Evolutionary conservation across 805 yeast genomes (phyloP).

Genomic region (Candida peoriensis): DNA sequence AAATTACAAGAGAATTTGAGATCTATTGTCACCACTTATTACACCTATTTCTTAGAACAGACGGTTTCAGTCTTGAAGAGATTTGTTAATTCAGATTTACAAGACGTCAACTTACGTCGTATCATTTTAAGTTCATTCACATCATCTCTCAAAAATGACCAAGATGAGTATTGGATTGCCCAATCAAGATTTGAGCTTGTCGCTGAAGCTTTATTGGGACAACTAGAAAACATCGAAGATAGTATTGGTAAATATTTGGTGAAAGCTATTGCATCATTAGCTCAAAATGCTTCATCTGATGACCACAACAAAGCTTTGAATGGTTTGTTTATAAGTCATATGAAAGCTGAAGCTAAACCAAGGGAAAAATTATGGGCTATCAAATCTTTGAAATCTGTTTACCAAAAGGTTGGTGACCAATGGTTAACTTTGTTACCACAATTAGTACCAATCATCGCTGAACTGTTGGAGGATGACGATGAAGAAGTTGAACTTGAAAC

Average conservation of each 20-base stretch:
- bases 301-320: constrained; percentile 74
- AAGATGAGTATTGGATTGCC: constrained; percentile 93
- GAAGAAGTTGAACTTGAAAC: constrained; percentile 91
- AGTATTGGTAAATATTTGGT: constrained; percentile 76
- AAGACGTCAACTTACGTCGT: constrained; percentile 60
- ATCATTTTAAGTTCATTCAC: constrained; percentile 66
- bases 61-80: constrained; percentile 50
- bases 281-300: constrained; percentile 62
- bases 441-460: constrained; percentile 93
- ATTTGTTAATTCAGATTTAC: constrained; percentile 38
- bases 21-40: constrained; percentile 85
- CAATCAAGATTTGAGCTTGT: constrained; percentile 77
- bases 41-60: constrained; percentile 79
- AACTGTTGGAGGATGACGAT: constrained; percentile 90
- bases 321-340: constrained; percentile 54
- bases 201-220: constrained; percentile 56
- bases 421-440: constrained; percentile 92
- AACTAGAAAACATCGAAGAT: constrained; percentile 64
- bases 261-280: constrained; percentile 72
- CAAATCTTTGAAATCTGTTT: constrained; percentile 70
- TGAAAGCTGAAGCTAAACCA: constrained; percentile 55
- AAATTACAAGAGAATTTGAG: constrained; percentile 78
- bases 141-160: constrained; percentile 81
- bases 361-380: constrained; percentile 77
- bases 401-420: constrained; percentile 89